A percentile compares a stretch with the other conserved stretches of the same genome.
These are phyloP conservation scores for Fagus crenata DNA, from an alignment of 306 rosid genomes.

Conservation along the genomic window DNA sequence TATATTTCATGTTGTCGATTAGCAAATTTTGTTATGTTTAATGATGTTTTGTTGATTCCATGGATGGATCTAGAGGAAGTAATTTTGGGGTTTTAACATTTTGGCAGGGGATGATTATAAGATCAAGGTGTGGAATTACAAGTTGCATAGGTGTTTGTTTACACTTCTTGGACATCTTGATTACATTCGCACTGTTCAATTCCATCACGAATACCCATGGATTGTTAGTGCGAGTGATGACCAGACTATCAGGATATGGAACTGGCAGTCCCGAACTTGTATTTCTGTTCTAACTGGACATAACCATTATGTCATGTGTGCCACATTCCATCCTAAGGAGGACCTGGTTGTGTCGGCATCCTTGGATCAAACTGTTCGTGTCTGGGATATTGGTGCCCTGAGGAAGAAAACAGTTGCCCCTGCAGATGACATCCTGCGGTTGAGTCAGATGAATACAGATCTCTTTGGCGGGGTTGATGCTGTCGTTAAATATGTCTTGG, in stretches of 20 bases:
- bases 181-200: constrained; percentile 92
- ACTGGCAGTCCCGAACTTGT: constrained; percentile 98
- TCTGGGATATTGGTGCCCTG: constrained; percentile 93
- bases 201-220: constrained; percentile 96
- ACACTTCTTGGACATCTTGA: constrained; percentile 97
- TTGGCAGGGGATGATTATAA: constrained; percentile 93
- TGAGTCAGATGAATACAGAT: constrained; percentile 96
- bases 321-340: constrained; percentile 89
- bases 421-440: constrained; percentile 78
- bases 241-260: constrained; percentile 97
- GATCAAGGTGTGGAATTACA: constrained; percentile 98
- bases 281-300: constrained; percentile 94
- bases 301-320: constrained; percentile 98
- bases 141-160: constrained; percentile 91
- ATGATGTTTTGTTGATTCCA: constrained; percentile 4
- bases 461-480: constrained; percentile 95
- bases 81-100: constrained; percentile 7
- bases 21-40: neutral
- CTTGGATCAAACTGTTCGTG: constrained; percentile 95
- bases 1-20: neutral
- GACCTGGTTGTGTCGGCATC: constrained; percentile 96
- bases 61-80: neutral
- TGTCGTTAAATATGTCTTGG: constrained; percentile 89
- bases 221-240: constrained; percentile 97
- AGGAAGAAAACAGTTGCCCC: constrained; percentile 92